A percentile compares a stretch with the other conserved stretches of the same genome.
phyloP scores from a whole-genome alignment of 257 asterid genomes.

The Perilla frutescens region DNA sequence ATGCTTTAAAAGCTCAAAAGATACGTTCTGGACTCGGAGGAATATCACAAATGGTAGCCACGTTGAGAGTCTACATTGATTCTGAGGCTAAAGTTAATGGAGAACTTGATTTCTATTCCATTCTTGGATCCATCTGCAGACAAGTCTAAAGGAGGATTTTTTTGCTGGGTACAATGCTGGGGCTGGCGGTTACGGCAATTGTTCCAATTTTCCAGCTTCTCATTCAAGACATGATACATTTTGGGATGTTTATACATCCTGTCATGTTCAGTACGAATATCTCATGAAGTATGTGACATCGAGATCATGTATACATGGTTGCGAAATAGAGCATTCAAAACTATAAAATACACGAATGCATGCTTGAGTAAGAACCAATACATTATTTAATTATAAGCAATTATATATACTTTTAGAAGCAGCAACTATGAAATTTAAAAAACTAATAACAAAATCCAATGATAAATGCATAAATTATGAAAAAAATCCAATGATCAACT shows the following conservation, averaged over 20 bases:
- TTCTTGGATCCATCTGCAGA: constrained; percentile 83
- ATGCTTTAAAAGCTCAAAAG: constrained; percentile 83
- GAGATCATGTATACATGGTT: too few species aligned
- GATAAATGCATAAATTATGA: too few species aligned
- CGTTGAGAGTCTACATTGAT: constrained; percentile 78
- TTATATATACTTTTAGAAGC: too few species aligned
- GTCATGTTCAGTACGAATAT: too few species aligned
- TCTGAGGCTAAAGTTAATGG: constrained; percentile 78
- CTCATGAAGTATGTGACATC: constrained; percentile 73
- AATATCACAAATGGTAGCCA: constrained; percentile 83
- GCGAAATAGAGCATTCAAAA: too few species aligned
- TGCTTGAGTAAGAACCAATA: too few species aligned
- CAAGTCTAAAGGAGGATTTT: constrained; percentile 65
- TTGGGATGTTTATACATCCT: constrained; percentile 98
- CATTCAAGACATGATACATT: constrained; percentile 76
- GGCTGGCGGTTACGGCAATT: constrained; percentile 50
- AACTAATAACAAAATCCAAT: too few species aligned
- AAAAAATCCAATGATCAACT: too few species aligned
- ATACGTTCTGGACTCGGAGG: constrained; percentile 88
- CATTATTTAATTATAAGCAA: too few species aligned
- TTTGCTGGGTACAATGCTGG: constrained; percentile 52
- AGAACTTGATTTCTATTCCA: constrained; percentile 80
- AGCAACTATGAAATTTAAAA: too few species aligned
- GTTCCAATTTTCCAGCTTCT: constrained; percentile 57
- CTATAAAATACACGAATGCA: too few species aligned